Base-by-base conservation (phyloP, 1,139 yeast species). In the Candida frijolesensis region DNA sequence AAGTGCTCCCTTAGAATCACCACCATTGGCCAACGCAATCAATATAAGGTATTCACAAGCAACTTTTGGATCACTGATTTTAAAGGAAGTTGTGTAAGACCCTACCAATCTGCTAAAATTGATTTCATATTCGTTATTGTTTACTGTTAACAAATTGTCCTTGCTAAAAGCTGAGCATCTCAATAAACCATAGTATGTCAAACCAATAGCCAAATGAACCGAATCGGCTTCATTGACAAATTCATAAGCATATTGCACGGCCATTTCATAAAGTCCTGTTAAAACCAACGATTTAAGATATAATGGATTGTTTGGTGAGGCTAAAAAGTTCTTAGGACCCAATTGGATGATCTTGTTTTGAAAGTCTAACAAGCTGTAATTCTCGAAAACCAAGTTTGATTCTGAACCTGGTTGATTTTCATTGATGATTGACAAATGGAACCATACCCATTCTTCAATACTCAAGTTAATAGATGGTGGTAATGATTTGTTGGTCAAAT, bases 391-490 rank as follows among this genome's bases (percentile, higher is more conserved):
- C 44, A 87, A 80, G 9, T 71, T 71, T 1, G 66, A 59, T 12
- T 68, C 68, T 29, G 66, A 61, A 39, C 57, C 58, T 16, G 51
- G 53, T 51, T 42, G 63, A 58, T 55, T 68, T 59, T 88, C 95
- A 53, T 85, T 83, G 15, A 88, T 82, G 32, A 92, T 76, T 62
- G 85, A 80, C 51, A 94, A 78, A 68, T 94, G 97, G 64, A 89
- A 82, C 99, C 99, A 94, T 49, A 92, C 69, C 99, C 99, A 94
- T 68, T 94, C 99, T 66, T 94, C 99, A 48, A 92, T 82, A 53
- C 96, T 89, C 44, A 85, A 71, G 42, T 92, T 84, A 45, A 94
- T 86, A 1, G 73, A 64, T 27, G 79, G 74, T 2, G 97, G 95
- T 49, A 92, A 78, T n/a, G 83, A 78, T 63, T 89, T 89, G 60